These are phyloP conservation scores for Mortierella claussenii DNA, from an alignment of 192 early-diverging fungal species.

Conservation along the genomic window DNA sequence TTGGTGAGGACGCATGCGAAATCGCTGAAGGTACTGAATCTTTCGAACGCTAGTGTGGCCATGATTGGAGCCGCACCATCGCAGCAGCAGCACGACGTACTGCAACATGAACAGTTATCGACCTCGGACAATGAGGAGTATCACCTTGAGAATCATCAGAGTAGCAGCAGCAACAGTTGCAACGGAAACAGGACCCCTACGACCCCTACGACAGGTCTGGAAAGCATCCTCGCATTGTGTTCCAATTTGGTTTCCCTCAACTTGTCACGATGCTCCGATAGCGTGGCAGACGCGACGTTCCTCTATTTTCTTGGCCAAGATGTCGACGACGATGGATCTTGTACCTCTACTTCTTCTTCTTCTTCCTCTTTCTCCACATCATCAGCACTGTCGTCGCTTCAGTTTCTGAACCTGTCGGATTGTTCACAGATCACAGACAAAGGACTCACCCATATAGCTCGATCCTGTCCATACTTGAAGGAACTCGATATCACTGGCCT, in stretches of 20 bases:
- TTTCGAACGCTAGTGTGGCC: conserved; percentile 3
- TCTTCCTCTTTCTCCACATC: too few species aligned
- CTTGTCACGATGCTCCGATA: background rate
- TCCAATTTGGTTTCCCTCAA: background rate
- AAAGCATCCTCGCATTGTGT: background rate
- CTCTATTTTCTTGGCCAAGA: too few species aligned
- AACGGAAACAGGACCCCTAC: too few species aligned
- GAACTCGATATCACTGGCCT: conserved; percentile 30
- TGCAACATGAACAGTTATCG: too few species aligned
- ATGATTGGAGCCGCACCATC: too few species aligned
- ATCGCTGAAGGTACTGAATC: conserved; percentile 1
- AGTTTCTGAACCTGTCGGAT: conserved; percentile 9
- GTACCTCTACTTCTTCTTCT: background rate
- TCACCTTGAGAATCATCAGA: background rate
- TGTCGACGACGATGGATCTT: too few species aligned
- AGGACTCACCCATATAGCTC: conserved; percentile 1
- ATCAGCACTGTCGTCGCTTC: background rate
- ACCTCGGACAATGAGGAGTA: background rate
- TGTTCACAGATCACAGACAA: conserved; percentile 22
- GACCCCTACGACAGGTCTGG: background rate
- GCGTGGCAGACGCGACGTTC: background rate
- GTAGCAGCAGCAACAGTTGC: too few species aligned
- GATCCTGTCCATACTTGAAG: background rate
- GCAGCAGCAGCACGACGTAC: too few species aligned
- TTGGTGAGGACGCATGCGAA: background rate